A percentile compares a stretch with the other conserved stretches of the same genome.
Evolutionary conservation across 352 stramenopile genomes (phyloP).

Genomic region (Pythium dissimile): DNA sequence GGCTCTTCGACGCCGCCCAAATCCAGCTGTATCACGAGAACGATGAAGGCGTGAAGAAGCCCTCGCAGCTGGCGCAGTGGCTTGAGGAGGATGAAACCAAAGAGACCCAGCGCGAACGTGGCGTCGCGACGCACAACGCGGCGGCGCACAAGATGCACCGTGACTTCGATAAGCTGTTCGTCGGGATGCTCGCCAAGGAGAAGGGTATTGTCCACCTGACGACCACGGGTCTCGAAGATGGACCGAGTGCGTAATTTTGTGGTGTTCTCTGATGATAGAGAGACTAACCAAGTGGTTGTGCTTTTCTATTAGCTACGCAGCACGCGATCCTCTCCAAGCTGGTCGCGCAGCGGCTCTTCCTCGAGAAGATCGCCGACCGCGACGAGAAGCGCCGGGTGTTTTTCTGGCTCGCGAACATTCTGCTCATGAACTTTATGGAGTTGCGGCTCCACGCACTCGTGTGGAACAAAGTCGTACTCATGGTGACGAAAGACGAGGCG

Average conservation of each 20-base stretch:
- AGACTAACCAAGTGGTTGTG: not conserved
- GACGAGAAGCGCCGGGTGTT: conserved; percentile 62
- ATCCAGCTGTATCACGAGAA: conserved; percentile 39
- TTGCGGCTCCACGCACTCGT: conserved; percentile 72
- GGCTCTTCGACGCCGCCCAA: conserved; percentile 55
- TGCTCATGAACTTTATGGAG: conserved; percentile 85
- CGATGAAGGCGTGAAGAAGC: conserved; percentile 4
- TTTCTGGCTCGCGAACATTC: conserved; percentile 70
- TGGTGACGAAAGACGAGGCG: conserved; percentile 45
- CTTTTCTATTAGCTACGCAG: conserved; percentile 29
- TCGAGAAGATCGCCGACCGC: conserved; percentile 50
- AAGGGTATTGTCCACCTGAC: conserved; percentile 70
- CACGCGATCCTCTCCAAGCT: conserved; percentile 62
- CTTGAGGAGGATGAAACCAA: conserved; percentile 38
- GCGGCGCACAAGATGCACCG: conserved; percentile 34
- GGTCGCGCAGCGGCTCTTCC: conserved; percentile 51
- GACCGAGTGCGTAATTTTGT: conserved; percentile 21
- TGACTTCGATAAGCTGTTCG: conserved; percentile 60
- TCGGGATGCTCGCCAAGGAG: conserved; percentile 60
- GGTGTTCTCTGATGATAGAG: not conserved
- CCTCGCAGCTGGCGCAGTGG: conserved; percentile 45
- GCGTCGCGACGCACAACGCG: conserved; percentile 41
- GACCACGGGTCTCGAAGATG: conserved; percentile 74
- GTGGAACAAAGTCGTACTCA: conserved; percentile 81
- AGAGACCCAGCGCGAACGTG: conserved; percentile 33